Base-by-base conservation (phyloP, 169 alveolate genomes). In the Haemoproteus tartakovskyi region DNA sequence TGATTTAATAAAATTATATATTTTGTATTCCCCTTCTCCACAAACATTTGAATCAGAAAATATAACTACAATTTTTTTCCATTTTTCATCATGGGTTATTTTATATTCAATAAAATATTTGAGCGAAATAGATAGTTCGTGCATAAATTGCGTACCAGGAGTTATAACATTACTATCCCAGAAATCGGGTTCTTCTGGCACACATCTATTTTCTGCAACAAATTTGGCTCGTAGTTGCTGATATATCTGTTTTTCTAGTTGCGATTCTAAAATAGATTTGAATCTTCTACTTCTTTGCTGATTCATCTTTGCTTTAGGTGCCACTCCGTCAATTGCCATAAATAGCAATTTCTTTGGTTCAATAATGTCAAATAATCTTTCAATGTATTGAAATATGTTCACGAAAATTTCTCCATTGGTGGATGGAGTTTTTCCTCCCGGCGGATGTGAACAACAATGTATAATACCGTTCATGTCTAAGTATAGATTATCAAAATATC, bases 1-100 rank as follows among this genome's bases (percentile, higher is more conserved):
- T 47, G 92, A 85, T 80, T 99, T 92, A 5, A 98, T 95, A 86
- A 91, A 97, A 70, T 96, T 96, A 94, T 96, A 92, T 19, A 98
- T 96, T 89, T 98, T 98, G 86, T 98, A 99, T 78, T 98, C 99
- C 19, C 99, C 99, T 85, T 97, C 99, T 26, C 99, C 99, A 4
- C 99, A 99, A 0, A 95, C 96, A 60, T 92, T 94, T 0, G 98
- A 91, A 50, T 97, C 99, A n/a, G 99, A 95, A 41, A 96, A 93
- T 21, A 96, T 91, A 12, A 98, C 96, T 27, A 92, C 92, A 41
- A 96, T 51, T 41, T 94, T 86, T 43, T 90, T 54, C 98, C 99
- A 97, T 33, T 91, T 67, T 21, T 92, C 94, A 67, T 95, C 95
- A 41, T 87, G 87, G 22, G 94, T 89, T 37, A 95, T 79, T 82